phyloP scores from a whole-genome alignment of 371 early-diverging fungal genomes.

The Circinella minor region DNA sequence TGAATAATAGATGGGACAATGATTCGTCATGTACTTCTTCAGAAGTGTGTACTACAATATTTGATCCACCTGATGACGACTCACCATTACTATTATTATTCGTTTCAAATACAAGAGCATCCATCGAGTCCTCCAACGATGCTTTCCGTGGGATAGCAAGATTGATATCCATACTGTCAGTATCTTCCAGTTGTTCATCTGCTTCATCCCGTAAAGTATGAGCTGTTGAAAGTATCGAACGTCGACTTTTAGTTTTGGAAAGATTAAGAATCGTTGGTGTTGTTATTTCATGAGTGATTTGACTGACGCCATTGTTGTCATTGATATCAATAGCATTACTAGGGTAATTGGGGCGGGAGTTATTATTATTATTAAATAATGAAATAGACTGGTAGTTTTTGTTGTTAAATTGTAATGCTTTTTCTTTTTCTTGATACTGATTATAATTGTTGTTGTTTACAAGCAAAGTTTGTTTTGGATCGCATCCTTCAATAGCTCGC shows the following conservation, averaged over 20 bases:
- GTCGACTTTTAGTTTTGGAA: neutral
- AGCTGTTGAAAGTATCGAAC: conserved; percentile 15
- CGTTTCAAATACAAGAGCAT: neutral
- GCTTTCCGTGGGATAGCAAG: conserved; percentile 38
- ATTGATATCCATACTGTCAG: conserved; percentile 30
- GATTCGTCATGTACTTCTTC: neutral
- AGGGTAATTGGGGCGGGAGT: no score
- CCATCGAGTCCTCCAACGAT: conserved; percentile 30
- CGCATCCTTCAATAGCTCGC: neutral
- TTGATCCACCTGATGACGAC: neutral
- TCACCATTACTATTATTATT: neutral
- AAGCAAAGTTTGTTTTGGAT: conserved; percentile 1
- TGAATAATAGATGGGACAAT: neutral
- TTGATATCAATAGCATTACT: neutral
- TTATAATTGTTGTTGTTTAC: neutral
- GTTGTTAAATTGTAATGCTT: neutral
- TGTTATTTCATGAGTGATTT: neutral
- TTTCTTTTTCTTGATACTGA: neutral
- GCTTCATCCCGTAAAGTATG: conserved; percentile 41
- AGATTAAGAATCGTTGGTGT: neutral
- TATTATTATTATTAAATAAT: neutral
- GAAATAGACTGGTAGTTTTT: conserved; percentile 3
- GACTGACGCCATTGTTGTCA: neutral
- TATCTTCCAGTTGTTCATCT: conserved; percentile 28
- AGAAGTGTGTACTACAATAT: neutral